phyloP scores from a whole-genome alignment of 2,329 filamentous ascomycete species.

The Fusarium haematococcum region DNA sequence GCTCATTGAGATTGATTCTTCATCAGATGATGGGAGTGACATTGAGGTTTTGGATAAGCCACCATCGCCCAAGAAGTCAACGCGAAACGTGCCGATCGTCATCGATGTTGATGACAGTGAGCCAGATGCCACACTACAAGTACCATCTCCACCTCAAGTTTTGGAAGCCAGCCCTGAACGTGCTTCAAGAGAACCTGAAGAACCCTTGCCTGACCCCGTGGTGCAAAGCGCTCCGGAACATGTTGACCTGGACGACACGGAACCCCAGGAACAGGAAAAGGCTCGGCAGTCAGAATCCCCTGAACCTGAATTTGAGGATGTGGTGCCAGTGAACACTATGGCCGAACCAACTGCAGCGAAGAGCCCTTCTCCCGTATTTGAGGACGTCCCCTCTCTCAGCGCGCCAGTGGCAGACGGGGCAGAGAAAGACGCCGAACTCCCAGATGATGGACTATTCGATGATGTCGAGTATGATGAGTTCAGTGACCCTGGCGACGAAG shows the following conservation, averaged over 20 bases:
- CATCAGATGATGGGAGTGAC: slow-evolving; percentile 68
- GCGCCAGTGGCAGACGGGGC: background rate
- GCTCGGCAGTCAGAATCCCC: slow-evolving; percentile 48
- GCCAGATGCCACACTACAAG: background rate
- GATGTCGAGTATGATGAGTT: slow-evolving; percentile 78
- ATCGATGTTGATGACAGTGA: slow-evolving; percentile 23
- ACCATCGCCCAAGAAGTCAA: slow-evolving; percentile 46
- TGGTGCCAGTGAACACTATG: slow-evolving; percentile 42
- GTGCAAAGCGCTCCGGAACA: slow-evolving; percentile 6
- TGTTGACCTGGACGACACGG: background rate
- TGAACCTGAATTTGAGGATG: slow-evolving; percentile 53
- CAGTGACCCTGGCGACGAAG: slow-evolving; percentile 92
- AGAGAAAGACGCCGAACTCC: slow-evolving; percentile 27
- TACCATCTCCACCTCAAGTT: background rate
- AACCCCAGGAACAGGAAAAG: slow-evolving; percentile 33
- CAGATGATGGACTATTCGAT: slow-evolving; percentile 58
- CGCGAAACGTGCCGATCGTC: background rate
- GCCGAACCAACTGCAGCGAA: slow-evolving; percentile 12
- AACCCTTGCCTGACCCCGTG: background rate
- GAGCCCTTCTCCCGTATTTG: slow-evolving; percentile 28
- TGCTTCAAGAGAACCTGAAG: background rate
- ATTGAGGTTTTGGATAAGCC: slow-evolving; percentile 67
- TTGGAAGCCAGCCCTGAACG: background rate
- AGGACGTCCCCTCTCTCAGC: slow-evolving; percentile 19
- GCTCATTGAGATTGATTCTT: slow-evolving; percentile 73